phyloP scores from a whole-genome alignment of 345 rosid species.

The Lepidium africanum region DNA sequence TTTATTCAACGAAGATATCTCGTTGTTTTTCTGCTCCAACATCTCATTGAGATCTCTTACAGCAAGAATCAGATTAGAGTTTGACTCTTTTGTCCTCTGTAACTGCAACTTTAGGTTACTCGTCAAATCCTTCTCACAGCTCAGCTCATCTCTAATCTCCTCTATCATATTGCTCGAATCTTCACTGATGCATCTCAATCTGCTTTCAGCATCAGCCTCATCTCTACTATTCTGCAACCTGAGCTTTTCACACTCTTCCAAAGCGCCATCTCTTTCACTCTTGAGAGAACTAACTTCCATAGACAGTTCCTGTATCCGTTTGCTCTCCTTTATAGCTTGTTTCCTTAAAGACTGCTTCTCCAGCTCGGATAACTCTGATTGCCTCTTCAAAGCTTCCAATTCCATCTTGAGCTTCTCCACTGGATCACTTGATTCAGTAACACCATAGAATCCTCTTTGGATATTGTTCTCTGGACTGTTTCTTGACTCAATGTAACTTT shows the following conservation, averaged over 20 bases:
- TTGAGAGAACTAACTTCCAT: slow-evolving; percentile 43
- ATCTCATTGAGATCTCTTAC: slow-evolving; percentile 71
- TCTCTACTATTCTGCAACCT: slow-evolving; percentile 28
- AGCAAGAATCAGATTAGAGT: slow-evolving; percentile 73
- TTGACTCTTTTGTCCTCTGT: slow-evolving; percentile 79
- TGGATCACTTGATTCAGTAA: slow-evolving; percentile 36
- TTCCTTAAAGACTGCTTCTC: slow-evolving; percentile 81
- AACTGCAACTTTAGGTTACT: slow-evolving; percentile 68
- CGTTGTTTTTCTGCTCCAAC: slow-evolving; percentile 53
- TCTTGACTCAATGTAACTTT: slow-evolving; percentile 55
- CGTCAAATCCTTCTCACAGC: slow-evolving; percentile 60
- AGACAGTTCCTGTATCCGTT: slow-evolving; percentile 53
- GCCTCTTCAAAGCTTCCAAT: slow-evolving; percentile 48
- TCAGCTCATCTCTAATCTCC: slow-evolving; percentile 65
- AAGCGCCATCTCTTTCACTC: slow-evolving; percentile 57
- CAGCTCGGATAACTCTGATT: slow-evolving; percentile 66
- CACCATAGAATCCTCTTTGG: slow-evolving; percentile 44
- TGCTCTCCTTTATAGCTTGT: slow-evolving; percentile 65
- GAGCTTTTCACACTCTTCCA: slow-evolving; percentile 40
- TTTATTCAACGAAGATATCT: slow-evolving; percentile 37
- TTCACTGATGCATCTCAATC: slow-evolving; percentile 42
- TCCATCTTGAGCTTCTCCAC: slow-evolving; percentile 61
- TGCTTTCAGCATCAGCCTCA: slow-evolving; percentile 34
- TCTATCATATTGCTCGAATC: slow-evolving; percentile 44
- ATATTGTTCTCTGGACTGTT: slow-evolving; percentile 48